Base-by-base conservation (phyloP, 2,329 filamentous ascomycete genomes). In the Geosmithia morbida region DNA sequence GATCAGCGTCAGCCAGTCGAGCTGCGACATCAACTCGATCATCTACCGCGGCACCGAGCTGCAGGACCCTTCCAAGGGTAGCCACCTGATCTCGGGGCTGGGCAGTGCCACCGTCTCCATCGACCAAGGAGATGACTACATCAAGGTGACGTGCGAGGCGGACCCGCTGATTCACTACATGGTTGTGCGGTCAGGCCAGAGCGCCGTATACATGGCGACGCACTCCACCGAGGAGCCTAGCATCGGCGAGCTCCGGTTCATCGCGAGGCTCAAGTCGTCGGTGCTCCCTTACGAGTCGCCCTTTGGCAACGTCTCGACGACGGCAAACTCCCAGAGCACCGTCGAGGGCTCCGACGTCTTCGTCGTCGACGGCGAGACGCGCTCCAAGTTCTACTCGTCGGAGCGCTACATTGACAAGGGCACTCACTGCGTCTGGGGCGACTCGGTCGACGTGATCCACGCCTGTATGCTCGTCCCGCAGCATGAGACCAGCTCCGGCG, bases 341-440 rank as follows among this genome's bases (percentile, higher is more conserved):
- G 66, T 83, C 46, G 80, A 83, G 57, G 79, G 70, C 41, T 72
- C 68, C 1, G 74, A 77, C 49, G 72, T 77, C 48, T 84, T 73
- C 55, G 50, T 78, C 8, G 76, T 84, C 43, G 61, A 67, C 51
- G 74, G 77, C 19, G 66, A 84, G 58, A 84, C 80, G 0, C 72
- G 80, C 40, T 79, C 74, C 61, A 85, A 85, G 60, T 85, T 84
- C 66, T 85, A 81, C 64, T 81, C 77, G 2, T 79, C 75, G 49
- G 68, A 81, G 51, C 71, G 79, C n/a, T 84, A 82, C 61, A 83
- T 85, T 56, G 81, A 85, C 57, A 79, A 82, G 54, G 66, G 75
- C 43, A 69, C 74, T 22, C 79, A 81, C 57, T 84, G 80, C 59
- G 74, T 80, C 39, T 71, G 70, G 49, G 72, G 73, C 19, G 66